phyloP scores from a whole-genome alignment of 2,329 filamentous ascomycete genomes.

The Microsporum audouinii region DNA sequence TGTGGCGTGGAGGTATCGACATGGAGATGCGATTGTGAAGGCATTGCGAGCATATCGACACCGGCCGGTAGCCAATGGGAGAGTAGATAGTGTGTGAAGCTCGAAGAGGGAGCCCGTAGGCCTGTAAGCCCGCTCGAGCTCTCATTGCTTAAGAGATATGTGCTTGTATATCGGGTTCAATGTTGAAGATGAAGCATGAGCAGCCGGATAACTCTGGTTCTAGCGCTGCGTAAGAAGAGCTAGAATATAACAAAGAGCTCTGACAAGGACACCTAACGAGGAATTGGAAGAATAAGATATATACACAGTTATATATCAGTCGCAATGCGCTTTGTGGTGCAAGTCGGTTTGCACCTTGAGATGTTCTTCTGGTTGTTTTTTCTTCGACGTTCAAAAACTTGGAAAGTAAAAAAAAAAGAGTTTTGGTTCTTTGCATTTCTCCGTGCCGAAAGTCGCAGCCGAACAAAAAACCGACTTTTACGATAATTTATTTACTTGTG shows the following conservation, averaged over 20 bases:
- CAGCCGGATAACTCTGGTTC: neutral
- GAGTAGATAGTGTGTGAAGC: conserved; percentile 28
- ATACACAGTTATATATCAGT: neutral
- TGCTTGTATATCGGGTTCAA: neutral
- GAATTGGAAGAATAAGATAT: neutral
- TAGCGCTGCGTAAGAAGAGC: neutral
- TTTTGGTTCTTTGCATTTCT: neutral
- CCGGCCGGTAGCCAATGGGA: conserved; percentile 17
- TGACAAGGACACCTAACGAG: neutral
- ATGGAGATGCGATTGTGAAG: conserved; percentile 25
- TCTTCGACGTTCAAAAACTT: neutral
- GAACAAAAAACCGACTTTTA: neutral
- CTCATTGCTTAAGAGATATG: conserved; percentile 4
- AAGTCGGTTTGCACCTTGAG: neutral
- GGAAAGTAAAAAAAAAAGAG: neutral
- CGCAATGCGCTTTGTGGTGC: neutral
- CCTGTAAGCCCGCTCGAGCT: conserved; percentile 13
- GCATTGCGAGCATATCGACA: conserved; percentile 33
- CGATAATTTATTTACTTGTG: neutral
- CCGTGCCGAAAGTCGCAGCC: neutral
- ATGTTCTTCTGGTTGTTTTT: neutral
- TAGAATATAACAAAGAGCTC: neutral
- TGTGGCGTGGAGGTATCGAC: conserved; percentile 3
- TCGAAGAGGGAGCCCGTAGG: conserved; percentile 18
- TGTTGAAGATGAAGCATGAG: neutral